These are phyloP conservation scores for Rhodamnia argentea DNA, from an alignment of 345 rosid genomes.

Conservation along the genomic window DNA sequence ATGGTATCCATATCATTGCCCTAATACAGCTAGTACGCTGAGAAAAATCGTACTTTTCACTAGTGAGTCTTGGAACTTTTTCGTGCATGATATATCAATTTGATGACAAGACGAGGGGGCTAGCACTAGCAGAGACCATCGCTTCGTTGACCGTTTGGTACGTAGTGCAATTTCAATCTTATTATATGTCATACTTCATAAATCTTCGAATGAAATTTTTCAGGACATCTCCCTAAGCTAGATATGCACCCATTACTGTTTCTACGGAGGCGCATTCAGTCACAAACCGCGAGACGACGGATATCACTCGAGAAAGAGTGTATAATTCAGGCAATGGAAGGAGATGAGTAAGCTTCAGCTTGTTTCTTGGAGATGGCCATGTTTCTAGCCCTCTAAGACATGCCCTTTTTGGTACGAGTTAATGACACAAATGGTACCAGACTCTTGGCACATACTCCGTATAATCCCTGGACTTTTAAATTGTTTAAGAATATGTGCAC, in stretches of 20 bases:
- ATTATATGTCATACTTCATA: not conserved
- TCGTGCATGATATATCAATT: not conserved
- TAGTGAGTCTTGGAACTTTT: not conserved
- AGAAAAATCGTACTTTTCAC: not conserved
- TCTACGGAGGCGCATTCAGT: not conserved
- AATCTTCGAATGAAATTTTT: not conserved
- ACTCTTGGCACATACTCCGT: too few species aligned
- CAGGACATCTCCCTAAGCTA: not conserved
- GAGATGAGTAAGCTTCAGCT: not conserved
- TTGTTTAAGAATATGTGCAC: too few species aligned
- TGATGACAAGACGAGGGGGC: not conserved
- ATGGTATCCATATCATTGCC: not conserved
- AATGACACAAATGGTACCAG: too few species aligned
- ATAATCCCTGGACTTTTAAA: too few species aligned
- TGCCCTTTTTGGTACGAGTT: not conserved
- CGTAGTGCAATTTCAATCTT: not conserved
- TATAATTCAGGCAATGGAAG: not conserved
- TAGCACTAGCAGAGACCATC: not conserved
- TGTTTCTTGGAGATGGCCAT: not conserved
- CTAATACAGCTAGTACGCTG: not conserved
- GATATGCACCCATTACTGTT: not conserved
- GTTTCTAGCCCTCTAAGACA: not conserved
- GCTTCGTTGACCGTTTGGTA: not conserved
- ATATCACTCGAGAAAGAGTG: not conserved
- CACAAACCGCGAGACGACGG: not conserved